Evolutionary conservation across 202 grass and related monocot species (phyloP), one percentile per base, ranked within the genome.

Genomic region (Setaria viridis): DNA sequence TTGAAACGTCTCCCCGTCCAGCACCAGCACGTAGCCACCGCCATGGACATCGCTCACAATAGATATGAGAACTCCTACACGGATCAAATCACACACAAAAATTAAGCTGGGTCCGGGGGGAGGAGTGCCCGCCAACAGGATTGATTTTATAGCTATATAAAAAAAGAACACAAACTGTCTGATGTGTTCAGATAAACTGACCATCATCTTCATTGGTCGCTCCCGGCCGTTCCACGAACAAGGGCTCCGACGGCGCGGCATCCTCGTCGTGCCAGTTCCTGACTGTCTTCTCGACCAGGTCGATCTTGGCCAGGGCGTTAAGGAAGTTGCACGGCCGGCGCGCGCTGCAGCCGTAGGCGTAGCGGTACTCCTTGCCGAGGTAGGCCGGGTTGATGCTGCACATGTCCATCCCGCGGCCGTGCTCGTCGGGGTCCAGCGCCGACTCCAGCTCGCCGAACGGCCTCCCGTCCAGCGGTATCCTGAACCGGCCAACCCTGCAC

Each of bases 251-350:
- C 11, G 97, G 97, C 73, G 91, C 94, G 32, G 94, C 97, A 7
- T 91, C 87, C 82, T 99, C 94, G 25, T 25, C 25, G 82, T 97
- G 69, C 97, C 97, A 99, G 69, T 87, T 93, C 90, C 93, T 97
- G 39, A 92, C 90, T 65, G 56, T 93, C 92, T 91, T 94, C 67
- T 92, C 87, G 7, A 84, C 85, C 69, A 99, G 79, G 78, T 99
- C 97, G 68, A 99, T 82, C 88, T 99, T 99, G 67, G 94, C 90
- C 73, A 99, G 82, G 11, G 94, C 90, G 89, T 99, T 99, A 63
- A 92, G 97, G 85, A 99, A 99, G 85, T 99, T 99, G 92, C 97
- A 99, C 21, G 97, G 97, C 76, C 97, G 87, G 34, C 25, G 85
- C 63, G 94, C 97, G n/a, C 94, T 90, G 39, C 97, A 97, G 53